phyloP scores from a whole-genome alignment of 805 yeast genomes.

The Clavispora phyllophila region DNA sequence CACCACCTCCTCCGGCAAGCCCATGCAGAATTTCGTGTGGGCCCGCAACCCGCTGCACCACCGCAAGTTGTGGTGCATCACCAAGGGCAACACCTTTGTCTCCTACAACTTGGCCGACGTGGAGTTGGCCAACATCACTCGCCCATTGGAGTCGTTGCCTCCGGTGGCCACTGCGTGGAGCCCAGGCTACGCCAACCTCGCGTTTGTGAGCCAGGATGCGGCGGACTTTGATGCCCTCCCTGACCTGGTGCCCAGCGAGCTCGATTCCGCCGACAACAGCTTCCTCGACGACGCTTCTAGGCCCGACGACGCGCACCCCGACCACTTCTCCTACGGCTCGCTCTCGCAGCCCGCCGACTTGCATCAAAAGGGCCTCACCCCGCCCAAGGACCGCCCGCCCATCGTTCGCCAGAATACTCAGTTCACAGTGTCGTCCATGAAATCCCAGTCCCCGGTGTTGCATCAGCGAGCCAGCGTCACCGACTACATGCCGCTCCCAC shows the following conservation, averaged over 20 bases:
- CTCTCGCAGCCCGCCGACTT: background rate
- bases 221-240: background rate
- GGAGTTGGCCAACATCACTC: conserved; percentile 19
- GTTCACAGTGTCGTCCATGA: conserved; percentile 14
- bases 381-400: conserved; percentile 1
- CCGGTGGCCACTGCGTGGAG: conserved; percentile 57
- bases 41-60: conserved; percentile 19
- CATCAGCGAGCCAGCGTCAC: conserved; percentile 10
- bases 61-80: conserved; percentile 35
- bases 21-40: conserved; percentile 41
- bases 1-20: conserved; percentile 44
- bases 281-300: conserved; percentile 21
- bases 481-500: background rate
- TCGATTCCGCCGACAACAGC: background rate
- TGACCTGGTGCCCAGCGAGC: background rate
- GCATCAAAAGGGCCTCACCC: background rate
- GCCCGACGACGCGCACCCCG: background rate
- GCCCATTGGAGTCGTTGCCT: conserved; percentile 48
- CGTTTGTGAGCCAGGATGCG: conserved; percentile 46
- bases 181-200: conserved; percentile 41
- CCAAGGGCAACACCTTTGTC: conserved; percentile 35
- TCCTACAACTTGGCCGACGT: conserved; percentile 28
- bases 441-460: conserved; percentile 17
- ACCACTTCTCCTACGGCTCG: background rate
- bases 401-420: conserved; percentile 3